Evolutionary conservation across 2,329 filamentous ascomycete genomes (phyloP), one percentile per base, ranked within the genome.

Genomic region (Phialophora expanda): DNA sequence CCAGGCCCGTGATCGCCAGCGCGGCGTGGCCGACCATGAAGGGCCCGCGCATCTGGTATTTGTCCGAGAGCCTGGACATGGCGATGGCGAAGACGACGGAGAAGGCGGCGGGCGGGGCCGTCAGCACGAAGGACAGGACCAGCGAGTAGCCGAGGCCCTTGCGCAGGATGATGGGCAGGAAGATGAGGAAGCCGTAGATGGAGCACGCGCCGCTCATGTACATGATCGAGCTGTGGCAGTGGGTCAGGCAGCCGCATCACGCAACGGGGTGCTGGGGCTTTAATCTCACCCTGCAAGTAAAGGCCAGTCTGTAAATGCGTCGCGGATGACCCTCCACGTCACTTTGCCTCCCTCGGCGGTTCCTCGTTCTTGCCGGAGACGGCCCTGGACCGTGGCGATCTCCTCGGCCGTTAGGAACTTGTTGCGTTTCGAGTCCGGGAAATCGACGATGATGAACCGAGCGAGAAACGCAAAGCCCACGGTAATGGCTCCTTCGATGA

Each of bases 171-270:
- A 79, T 75, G 2, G 78, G 77, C 3, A 78, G 72, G 69, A 79
- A 79, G 62, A 78, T 78, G 2, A 90, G 89, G 11, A 95, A 84
- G 0, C 90, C 87, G 74, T 95, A 95, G n/a, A 85, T 84, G 57
- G 91, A 85, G 9, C 89, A 90, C 9, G 64, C 61, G 12, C 61
- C 64, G 12, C 30, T 44, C 60, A 66, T 56, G 41, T 58, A 58
- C 56, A 58, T 58, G 9, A 58, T 3, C 2, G 56, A 58, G 12
- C 14, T 34, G 20, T 48, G 8, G 17, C 6, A 11, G 17, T n/a
- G 17, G 30, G 30, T 28, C 24, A 44, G 44, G 4, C 9, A 48
- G 44, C 17, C 20, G 44, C 17, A n/a, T 48, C 17, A n/a, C 5
- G 17, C 2, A 8, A 5, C 17, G 44, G 7, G 9, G 17, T 48